These are phyloP conservation scores for Colletotrichum sp. DNA, from an alignment of 2,329 filamentous ascomycete species.

Conservation along the genomic window DNA sequence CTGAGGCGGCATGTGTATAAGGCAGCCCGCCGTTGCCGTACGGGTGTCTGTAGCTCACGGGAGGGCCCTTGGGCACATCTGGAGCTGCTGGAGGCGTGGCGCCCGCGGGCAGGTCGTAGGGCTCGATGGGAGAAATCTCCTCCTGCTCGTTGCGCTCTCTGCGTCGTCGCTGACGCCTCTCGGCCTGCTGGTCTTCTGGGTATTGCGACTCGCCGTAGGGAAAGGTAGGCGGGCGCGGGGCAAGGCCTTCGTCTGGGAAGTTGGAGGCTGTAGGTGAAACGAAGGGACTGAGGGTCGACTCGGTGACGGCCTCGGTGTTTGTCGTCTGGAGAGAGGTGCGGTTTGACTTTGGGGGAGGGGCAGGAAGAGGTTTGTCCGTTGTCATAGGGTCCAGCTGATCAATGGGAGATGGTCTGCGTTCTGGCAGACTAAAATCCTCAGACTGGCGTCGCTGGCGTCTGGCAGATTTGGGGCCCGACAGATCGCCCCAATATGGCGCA, in stretches of 20 bases:
- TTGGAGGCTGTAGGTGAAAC: constrained; percentile 58
- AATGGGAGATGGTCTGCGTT: constrained; percentile 23
- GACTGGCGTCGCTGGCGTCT: constrained; percentile 23
- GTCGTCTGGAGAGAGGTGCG: constrained; percentile 61
- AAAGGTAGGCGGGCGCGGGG: constrained; percentile 64
- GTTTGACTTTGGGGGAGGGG: constrained; percentile 36
- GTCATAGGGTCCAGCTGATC: constrained; percentile 10
- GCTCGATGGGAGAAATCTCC: constrained; percentile 25
- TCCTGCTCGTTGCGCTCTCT: constrained; percentile 37
- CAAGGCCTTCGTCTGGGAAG: constrained; percentile 56
- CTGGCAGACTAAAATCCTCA: constrained; percentile 19
- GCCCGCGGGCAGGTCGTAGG: constrained; percentile 36
- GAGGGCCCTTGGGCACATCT: constrained; percentile 65
- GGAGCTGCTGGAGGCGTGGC: constrained; percentile 57
- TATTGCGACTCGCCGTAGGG: constrained; percentile 50
- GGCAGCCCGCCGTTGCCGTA: constrained; percentile 42
- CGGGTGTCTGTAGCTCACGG: constrained; percentile 60
- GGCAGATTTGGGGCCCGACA: constrained; percentile 30
- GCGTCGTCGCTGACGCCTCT: constrained; percentile 47
- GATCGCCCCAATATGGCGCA: constrained; percentile 58
- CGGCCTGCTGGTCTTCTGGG: constrained; percentile 45
- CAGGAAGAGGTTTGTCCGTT: constrained; percentile 6
- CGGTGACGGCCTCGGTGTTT: constrained; percentile 58
- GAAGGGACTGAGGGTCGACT: constrained; percentile 64
- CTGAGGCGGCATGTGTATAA: constrained; percentile 27